These are phyloP conservation scores for Oligophagozyma castellii DNA, from an alignment of 1,139 yeast species.

Conservation along the genomic window DNA sequence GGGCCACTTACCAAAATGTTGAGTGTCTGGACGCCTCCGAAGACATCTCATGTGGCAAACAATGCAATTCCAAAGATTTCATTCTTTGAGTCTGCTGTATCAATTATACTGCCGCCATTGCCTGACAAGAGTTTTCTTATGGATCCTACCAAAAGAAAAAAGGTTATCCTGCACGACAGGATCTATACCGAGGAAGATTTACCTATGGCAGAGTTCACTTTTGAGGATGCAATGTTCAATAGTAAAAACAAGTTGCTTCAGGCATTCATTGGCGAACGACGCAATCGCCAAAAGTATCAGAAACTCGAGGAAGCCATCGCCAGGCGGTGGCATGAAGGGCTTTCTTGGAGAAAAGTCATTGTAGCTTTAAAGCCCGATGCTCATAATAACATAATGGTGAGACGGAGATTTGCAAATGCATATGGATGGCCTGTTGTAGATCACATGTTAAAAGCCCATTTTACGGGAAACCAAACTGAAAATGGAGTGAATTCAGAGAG, in stretches of 20 bases:
- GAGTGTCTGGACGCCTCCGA: conserved; percentile 21
- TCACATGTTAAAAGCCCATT: conserved; percentile 60
- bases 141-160: conserved; percentile 41
- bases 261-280: conserved; percentile 8
- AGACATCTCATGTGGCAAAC: conserved; percentile 9
- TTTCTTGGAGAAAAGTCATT: conserved; percentile 85
- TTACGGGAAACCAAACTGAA: conserved; percentile 18
- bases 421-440: conserved; percentile 94
- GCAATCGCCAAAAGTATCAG: conserved; percentile 3
- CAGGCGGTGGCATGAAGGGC: conserved; percentile 58
- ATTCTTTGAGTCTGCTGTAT: conserved; percentile 69
- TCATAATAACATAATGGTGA: conserved; percentile 81
- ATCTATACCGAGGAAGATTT: conserved; percentile 52
- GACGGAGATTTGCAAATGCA: conserved; percentile 84
- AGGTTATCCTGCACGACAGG: conserved; percentile 64
- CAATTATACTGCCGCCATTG: conserved; percentile 72
- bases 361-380: conserved; percentile 86
- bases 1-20: conserved; percentile 22
- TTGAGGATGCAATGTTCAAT: conserved; percentile 7
- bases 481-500: conserved; percentile 1
- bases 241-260: conserved; percentile 13
- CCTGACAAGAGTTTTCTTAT: conserved; percentile 61
- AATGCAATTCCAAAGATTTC: conserved; percentile 50
- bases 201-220: conserved; percentile 30
- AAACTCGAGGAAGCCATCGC: conserved; percentile 40